Base-by-base conservation (phyloP, 768 basidiomycete genomes). In the Coprinopsis strossmayeri region DNA sequence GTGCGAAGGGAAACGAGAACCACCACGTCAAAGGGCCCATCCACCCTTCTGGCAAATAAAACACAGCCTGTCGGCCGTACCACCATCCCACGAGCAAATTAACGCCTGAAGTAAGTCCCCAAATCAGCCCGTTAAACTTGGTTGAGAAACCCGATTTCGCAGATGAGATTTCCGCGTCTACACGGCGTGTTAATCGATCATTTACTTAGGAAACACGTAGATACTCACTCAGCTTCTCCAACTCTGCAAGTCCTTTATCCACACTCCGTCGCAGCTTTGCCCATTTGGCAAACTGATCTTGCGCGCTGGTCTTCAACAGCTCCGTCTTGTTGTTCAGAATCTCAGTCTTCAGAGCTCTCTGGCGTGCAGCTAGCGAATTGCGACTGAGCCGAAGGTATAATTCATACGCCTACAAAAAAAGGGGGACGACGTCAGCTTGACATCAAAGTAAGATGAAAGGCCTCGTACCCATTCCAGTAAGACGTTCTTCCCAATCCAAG, bases 201-300 rank as follows among this genome's bases (percentile, higher is more conserved):
- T 46, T 38, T 45, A 47, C 37, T 48, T 15, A 51, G 23, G 28
- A 48, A 28, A 40, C 20, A 34, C 28, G 28, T 20, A 34, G n/a
- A 42, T 23, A 75, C 85, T 63, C 65, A 97, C 94, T 98, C 53
- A 92, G 74, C 64, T 84, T 87, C 70, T 98, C 94, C 2, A 98
- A 73, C 48, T 99, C 93, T 34, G 82, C 78, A 15, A 96, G 65
- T 17, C 87, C 90, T 66, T 95, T 97, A 70, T 98, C 95, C 38
- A 97, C 81, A 56, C 78, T 90, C 55, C 96, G 69, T 57, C 88
- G 71, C 61, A 98, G 69, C 69, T 92, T 93, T 40, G 95, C 95
- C 95, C 96, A 98, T 69, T 92, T 97, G 17, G 93, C 91, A 63
- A 99, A 99, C 60, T 98, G 90, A 61, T 97, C 94, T 62, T 98